phyloP scores from a whole-genome alignment of 2,329 filamentous ascomycete species.

The Simplicillium sp. region DNA sequence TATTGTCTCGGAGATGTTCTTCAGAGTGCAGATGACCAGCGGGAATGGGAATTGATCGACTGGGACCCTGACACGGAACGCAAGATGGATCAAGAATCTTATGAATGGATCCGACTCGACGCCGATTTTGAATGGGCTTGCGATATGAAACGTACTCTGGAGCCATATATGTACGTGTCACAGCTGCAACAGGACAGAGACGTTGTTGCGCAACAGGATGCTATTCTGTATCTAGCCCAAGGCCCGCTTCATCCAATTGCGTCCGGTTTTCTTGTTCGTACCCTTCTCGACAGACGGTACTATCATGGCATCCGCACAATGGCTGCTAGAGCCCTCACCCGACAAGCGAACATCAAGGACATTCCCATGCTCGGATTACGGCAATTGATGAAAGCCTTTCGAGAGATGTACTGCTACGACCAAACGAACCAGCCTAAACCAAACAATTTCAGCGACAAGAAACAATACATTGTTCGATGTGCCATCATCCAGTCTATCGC shows the following conservation, averaged over 20 bases:
- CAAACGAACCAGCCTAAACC: slow-evolving; percentile 70
- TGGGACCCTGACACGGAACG: slow-evolving; percentile 86
- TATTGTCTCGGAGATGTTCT: slow-evolving; percentile 91
- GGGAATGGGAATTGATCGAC: slow-evolving; percentile 76
- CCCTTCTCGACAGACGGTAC: slow-evolving; percentile 83
- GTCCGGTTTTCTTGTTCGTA: slow-evolving; percentile 81
- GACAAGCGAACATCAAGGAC: slow-evolving; percentile 60
- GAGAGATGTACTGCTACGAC: slow-evolving; percentile 78
- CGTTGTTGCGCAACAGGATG: slow-evolving; percentile 76
- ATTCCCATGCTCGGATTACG: slow-evolving; percentile 67
- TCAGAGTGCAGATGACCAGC: slow-evolving; percentile 69
- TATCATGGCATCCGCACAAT: slow-evolving; percentile 87
- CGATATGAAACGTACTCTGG: slow-evolving; percentile 71
- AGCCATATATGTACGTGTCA: slow-evolving; percentile 95
- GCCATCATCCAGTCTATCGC: slow-evolving; percentile 76
- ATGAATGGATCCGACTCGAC: slow-evolving; percentile 97
- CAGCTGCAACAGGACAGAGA: slow-evolving; percentile 96
- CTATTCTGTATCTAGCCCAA: slow-evolving; percentile 63
- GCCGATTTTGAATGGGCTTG: slow-evolving; percentile 98
- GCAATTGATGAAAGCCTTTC: slow-evolving; percentile 79
- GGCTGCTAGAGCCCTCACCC: slow-evolving; percentile 70
- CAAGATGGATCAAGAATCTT: slow-evolving; percentile 90
- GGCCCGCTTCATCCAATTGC: slow-evolving; percentile 68
- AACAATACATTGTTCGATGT: slow-evolving; percentile 74
- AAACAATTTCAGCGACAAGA: slow-evolving; percentile 86